These are phyloP conservation scores for Fistulifera pelliculosa DNA, from an alignment of 108 stramenopile species.

Conservation along the genomic window DNA sequence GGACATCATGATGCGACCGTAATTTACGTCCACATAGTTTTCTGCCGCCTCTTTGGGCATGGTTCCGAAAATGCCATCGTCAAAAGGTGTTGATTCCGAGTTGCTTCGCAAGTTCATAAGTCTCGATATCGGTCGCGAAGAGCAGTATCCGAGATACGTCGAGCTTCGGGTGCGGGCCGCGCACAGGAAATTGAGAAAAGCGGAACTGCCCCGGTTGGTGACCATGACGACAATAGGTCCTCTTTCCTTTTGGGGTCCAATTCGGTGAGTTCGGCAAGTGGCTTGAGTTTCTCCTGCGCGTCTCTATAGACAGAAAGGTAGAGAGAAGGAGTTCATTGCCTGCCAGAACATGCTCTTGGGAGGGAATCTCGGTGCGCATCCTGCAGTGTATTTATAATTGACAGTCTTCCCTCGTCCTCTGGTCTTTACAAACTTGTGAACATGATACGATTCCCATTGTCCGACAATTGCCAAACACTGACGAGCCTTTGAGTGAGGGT, in stretches of 20 bases:
- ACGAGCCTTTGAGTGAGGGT: conserved; percentile 16
- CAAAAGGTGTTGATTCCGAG: conserved; percentile 12
- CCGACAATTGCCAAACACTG: conserved; percentile 38
- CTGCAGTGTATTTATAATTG: no score
- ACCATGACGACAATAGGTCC: conserved; percentile 53
- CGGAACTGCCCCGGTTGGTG: conserved; percentile 43
- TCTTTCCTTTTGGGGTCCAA: conserved; percentile 4
- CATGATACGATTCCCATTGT: conserved; percentile 67
- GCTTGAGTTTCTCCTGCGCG: not conserved
- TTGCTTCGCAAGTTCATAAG: conserved; percentile 8
- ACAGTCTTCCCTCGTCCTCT: not conserved
- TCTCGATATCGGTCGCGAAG: conserved; percentile 20
- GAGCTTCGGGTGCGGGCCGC: conserved; percentile 11
- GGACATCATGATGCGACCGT: conserved; percentile 77
- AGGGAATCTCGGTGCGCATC: no score
- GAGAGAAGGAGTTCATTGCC: not conserved
- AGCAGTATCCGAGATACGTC: conserved; percentile 11
- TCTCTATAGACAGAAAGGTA: not conserved
- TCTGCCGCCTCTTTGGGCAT: conserved; percentile 52
- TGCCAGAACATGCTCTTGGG: not conserved
- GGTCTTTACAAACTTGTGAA: conserved; percentile 38
- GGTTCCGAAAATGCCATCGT: conserved; percentile 28
- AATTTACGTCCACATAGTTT: conserved; percentile 61
- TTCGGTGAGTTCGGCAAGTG: not conserved
- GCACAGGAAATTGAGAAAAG: conserved; percentile 58